Base-by-base conservation (phyloP, 139 green algal species). In the Chlamydomonas sp. region DNA sequence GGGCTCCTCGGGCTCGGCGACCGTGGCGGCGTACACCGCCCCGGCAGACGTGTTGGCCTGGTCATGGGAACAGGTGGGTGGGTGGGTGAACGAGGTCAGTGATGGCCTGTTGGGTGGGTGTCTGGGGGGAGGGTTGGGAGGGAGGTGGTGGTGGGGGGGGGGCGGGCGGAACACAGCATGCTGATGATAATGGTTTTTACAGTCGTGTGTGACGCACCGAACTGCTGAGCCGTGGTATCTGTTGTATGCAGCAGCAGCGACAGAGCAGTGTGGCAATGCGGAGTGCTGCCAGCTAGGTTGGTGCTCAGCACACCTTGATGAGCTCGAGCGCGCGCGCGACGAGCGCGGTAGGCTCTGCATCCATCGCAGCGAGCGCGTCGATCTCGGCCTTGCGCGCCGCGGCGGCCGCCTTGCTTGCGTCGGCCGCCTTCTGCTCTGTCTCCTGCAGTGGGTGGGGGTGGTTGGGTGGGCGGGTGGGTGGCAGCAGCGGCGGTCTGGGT, bases 1-100 rank as follows among this genome's bases (percentile, higher is more conserved):
- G 3, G 76, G 69, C 65, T 82, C 72, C 66, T 88, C 82, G 0
- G 76, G 71, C 20, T 84, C 79, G 2, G 77, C 78, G 1, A 88
- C 77, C 34, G 68, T 65, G 3, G 82, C 82, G 2, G 81, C 72
- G 49, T 88, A 88, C 2, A 72, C 79, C 3, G 57, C 62, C 28
- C 67, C 73, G 3, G 78, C 81, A 47, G 54, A 37, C 13, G 78
- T 87, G 65, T 77, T 74, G 28, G 36, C 61, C n/a, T 69, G 54
- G 20, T n/a, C n/a, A n/a, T n/a, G n/a, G n/a, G n/a, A n/a, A n/a
- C n/a, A n/a, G n/a, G n/a, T n/a, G n/a, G n/a, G n/a, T n/a, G n/a
- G n/a, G n/a, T n/a, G n/a, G n/a, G n/a, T n/a, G n/a, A n/a, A n/a
- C n/a, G n/a, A n/a, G n/a, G n/a, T n/a, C n/a, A n/a, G n/a, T n/a